Evolutionary conservation across 2,329 filamentous ascomycete species (phyloP).

Genomic region (Geosmithia putterillii): DNA sequence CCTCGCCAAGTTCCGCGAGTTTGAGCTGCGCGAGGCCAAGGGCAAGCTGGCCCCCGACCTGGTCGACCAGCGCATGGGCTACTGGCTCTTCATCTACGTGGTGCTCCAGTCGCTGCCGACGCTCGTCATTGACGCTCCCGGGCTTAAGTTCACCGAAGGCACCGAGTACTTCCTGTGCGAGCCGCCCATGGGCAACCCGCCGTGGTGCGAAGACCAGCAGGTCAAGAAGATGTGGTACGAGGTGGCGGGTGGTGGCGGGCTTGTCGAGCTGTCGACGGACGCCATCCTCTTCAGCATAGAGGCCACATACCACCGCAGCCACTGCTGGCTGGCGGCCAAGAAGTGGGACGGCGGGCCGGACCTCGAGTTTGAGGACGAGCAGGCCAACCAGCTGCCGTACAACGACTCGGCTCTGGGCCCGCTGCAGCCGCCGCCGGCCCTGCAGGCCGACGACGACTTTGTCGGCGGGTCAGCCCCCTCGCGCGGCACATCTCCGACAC

Average conservation of each 20-base stretch:
- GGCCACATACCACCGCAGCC: slow-evolving; percentile 45
- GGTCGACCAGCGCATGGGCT: slow-evolving; percentile 58
- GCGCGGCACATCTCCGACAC: slow-evolving; percentile 5
- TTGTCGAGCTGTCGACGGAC: slow-evolving; percentile 47
- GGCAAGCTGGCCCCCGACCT: slow-evolving; percentile 55
- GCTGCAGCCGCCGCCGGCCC: slow-evolving; percentile 22
- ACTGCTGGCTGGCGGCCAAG: slow-evolving; percentile 43
- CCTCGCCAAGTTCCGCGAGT: slow-evolving; percentile 55
- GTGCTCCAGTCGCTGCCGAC: slow-evolving; percentile 68
- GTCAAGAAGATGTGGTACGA: slow-evolving; percentile 64
- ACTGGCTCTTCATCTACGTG: slow-evolving; percentile 74
- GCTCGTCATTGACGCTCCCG: slow-evolving; percentile 64
- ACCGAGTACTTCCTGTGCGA: slow-evolving; percentile 78
- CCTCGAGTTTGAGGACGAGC: slow-evolving; percentile 10
- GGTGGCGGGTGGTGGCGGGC: slow-evolving; percentile 49
- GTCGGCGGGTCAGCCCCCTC: slow-evolving; percentile 8
- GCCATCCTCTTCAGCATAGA: slow-evolving; percentile 49
- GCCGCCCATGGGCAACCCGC: slow-evolving; percentile 57
- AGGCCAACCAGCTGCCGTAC: not conserved
- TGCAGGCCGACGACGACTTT: slow-evolving; percentile 15
- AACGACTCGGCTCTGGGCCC: slow-evolving; percentile 22
- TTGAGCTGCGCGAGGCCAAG: slow-evolving; percentile 56
- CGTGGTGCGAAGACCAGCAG: slow-evolving; percentile 57
- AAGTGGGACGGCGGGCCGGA: slow-evolving; percentile 29
- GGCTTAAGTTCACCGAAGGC: slow-evolving; percentile 53